These are phyloP conservation scores for Peronospora belbahrii DNA, from an alignment of 352 stramenopile species.

Conservation along the genomic window DNA sequence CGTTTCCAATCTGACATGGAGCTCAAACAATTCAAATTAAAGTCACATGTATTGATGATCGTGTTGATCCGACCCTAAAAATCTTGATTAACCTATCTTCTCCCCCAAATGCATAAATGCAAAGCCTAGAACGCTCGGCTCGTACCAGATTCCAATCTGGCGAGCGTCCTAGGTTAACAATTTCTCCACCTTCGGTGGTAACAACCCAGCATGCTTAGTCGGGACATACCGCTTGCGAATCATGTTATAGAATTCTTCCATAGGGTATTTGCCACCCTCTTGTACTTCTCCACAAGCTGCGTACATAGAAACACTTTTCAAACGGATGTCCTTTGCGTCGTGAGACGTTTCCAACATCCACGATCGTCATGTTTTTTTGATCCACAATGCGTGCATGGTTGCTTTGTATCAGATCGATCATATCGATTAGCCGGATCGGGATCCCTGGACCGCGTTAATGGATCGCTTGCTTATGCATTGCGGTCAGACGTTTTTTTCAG, in stretches of 20 bases:
- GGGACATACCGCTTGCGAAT: neutral
- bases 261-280: too few species aligned
- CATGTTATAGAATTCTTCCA: neutral
- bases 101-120: neutral
- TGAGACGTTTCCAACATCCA: too few species aligned
- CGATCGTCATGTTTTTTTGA: too few species aligned
- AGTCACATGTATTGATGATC: neutral
- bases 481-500: too few species aligned
- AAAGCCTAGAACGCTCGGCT: neutral
- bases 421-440: too few species aligned
- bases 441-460: too few species aligned
- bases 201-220: neutral
- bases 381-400: too few species aligned
- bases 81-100: neutral
- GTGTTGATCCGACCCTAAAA: neutral
- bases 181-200: neutral
- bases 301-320: too few species aligned
- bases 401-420: too few species aligned
- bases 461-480: too few species aligned
- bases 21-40: neutral
- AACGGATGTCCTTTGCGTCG: too few species aligned
- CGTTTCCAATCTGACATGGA: neutral
- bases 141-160: neutral
- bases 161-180: slow-evolving; percentile 1
- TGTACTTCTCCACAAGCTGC: too few species aligned